Base-by-base conservation (phyloP, 805 yeast genomes). In the Blastobotrys terrestris region DNA sequence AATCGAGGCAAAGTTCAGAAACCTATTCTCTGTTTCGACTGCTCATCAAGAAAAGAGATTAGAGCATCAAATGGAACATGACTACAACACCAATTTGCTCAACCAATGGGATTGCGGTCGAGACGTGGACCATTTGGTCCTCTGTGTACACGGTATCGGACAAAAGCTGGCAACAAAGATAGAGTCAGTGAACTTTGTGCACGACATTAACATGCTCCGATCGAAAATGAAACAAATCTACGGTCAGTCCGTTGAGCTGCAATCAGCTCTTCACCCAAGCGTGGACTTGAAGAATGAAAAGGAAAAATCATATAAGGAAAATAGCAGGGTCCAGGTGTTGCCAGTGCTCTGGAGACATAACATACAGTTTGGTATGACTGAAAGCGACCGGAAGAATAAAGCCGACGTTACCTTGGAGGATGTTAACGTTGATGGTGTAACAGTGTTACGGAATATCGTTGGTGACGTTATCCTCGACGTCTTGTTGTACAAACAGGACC, bases 141-240 rank as follows among this genome's bases (percentile, higher is more conserved):
- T 92, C n/a, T 89, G 97, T 63, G 79, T 92, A 26, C 99, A 92
- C 70, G 99, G 99, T 0, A 87, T 92, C 55, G 99, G 98, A 1
- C 99, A 92, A 68, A 79, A 83, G 15, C 71, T 94, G 49, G 95
- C 96, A 1, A 74, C 81, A 46, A 80, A 80, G 61, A 82, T 85
- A 63, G 91, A 90, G 60, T 82, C 85, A 49, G 84, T 92, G 21
- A 88, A 88, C 67, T 94, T 92, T 71, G 83, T 89, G 6, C 96
- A 90, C 64, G 90, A 90, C 39, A 79, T 89, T 35, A 87, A 85
- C 60, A 74, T 77, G 31, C 67, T 91, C 56, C 55, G 74, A n/a
- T 53, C 55, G 50, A 54, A 48, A 7, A 48, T 57, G 31, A 53
- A 51, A 35, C 50, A 39, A 11, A 56, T 50, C 3, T 52, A 51